Percentiles rank a stretch among this genome's conserved stretches.
phyloP scores from a whole-genome alignment of 139 green algal genomes.

The Picochlorum costavermella region DNA sequence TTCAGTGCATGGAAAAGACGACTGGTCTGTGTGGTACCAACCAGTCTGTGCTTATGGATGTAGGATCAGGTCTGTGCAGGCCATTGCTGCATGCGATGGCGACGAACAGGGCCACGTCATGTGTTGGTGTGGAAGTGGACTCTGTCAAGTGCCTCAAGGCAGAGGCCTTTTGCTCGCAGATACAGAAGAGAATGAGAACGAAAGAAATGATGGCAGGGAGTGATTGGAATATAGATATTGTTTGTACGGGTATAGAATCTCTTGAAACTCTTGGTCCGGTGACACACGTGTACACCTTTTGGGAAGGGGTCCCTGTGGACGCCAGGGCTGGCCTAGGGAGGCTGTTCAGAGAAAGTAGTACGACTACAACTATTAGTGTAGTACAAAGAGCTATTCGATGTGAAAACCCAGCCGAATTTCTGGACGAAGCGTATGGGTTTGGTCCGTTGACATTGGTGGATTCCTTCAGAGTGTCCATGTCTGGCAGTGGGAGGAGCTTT shows the following conservation, averaged over 20 bases:
- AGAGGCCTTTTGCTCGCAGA: constrained; percentile 50
- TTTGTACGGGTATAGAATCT: constrained; percentile 18
- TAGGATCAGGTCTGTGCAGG: constrained; percentile 80
- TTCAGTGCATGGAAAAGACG: constrained; percentile 50
- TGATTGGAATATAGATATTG: not conserved
- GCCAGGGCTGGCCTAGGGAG: constrained; percentile 68
- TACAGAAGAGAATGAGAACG: constrained; percentile 28
- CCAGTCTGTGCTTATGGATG: constrained; percentile 63
- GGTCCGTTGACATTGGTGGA: constrained; percentile 57
- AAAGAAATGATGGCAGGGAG: not conserved
- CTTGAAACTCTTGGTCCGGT: constrained; percentile 51
- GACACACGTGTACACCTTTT: constrained; percentile 90
- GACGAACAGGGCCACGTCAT: constrained; percentile 25
- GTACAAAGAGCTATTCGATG: constrained; percentile 67
- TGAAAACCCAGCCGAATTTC: constrained; percentile 43
- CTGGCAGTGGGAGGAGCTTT: constrained; percentile 68
- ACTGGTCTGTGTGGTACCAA: constrained; percentile 41
- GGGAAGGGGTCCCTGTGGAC: constrained; percentile 74
- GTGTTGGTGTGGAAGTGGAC: constrained; percentile 73
- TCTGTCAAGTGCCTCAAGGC: constrained; percentile 79
- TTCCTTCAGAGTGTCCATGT: constrained; percentile 74
- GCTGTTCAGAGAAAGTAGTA: constrained; percentile 53
- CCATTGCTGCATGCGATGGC: constrained; percentile 75
- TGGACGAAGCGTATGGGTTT: constrained; percentile 63
- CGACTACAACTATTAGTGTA: constrained; percentile 61